phyloP scores from a whole-genome alignment of 257 asterid genomes.

The Solanum pennellii region DNA sequence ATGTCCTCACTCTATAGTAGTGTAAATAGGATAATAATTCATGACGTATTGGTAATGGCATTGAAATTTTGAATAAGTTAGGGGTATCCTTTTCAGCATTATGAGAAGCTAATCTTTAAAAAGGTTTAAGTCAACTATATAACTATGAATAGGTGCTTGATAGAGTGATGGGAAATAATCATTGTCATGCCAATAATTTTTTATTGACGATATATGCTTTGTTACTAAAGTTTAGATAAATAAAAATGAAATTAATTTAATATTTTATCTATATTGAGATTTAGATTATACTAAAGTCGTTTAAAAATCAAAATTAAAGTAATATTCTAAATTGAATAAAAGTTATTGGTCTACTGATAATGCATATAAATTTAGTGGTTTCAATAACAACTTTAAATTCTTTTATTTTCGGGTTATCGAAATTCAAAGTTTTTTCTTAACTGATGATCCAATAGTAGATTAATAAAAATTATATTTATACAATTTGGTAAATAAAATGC shows the following conservation, averaged over 20 bases:
- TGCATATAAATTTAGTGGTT: no score
- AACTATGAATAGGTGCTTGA: neutral
- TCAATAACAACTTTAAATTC: no score
- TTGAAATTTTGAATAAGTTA: neutral
- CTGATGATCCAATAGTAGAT: no score
- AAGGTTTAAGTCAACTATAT: neutral
- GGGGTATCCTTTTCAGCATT: neutral
- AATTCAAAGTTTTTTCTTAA: no score
- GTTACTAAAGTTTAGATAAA: neutral
- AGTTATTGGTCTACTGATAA: no score
- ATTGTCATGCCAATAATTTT: neutral
- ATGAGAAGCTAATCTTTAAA: neutral
- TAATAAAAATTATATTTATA: no score
- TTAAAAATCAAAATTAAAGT: no score
- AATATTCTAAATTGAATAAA: no score
- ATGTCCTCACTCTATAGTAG: neutral
- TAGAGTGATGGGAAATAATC: neutral
- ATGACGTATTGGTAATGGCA: neutral
- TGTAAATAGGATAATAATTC: neutral
- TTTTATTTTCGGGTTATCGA: no score
- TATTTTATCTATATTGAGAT: neutral
- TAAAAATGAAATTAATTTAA: neutral
- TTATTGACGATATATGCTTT: no score
- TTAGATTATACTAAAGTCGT: no score
- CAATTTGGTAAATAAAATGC: no score